Evolutionary conservation across 306 rosid genomes (phyloP), one percentile per base, ranked within the genome.

Genomic region (Trifolium repens): DNA sequence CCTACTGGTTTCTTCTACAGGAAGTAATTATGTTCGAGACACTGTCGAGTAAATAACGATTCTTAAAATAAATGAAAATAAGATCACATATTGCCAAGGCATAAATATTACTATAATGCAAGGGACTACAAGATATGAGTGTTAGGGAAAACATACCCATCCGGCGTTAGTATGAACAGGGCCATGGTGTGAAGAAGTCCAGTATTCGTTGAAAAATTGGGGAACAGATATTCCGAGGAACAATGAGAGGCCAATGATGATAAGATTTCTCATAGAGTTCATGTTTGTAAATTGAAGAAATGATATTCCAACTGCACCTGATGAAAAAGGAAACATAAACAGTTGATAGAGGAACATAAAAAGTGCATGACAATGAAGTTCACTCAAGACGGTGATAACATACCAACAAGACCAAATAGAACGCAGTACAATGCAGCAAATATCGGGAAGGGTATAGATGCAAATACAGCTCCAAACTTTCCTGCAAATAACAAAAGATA

Each of bases 401-500:
- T 90, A 94, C 98, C 91, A 19, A 94, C 97, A 15, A 94, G 92
- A 80, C 98, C 97, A 4, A 89, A 94, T 79, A 94, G 91, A 77
- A 94, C 16, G 69, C 98, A 94, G 85, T 94, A 91, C 22, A 89
- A 55, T 3, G 97, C 98, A 67, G 98, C 88, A 62, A 83, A 94
- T 77, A 94, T 91, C 0, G 98, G 91, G 84, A 88, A 80, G 32
- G 97, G 98, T 84, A 94, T 94, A 7, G 98, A 94, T 67, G 98
- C 98, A 86, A 94, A 94, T 69, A 94, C 94, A 65, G 98, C 98
- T 43, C 98, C 98, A 77, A 94, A 94, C 75, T 94, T 91, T 42
- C 98, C 98, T 94, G 72, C 26, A 80, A 15, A 71, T 46, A 50
- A 26, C 55, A 27, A 43, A 71, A 61, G 30, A 61, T 37, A 76